Percentiles rank a stretch among this genome's conserved stretches.
Conservation (phyloP, 192 early-diverging fungal genomes). For the Gamsiella multidivaricata region DNA sequence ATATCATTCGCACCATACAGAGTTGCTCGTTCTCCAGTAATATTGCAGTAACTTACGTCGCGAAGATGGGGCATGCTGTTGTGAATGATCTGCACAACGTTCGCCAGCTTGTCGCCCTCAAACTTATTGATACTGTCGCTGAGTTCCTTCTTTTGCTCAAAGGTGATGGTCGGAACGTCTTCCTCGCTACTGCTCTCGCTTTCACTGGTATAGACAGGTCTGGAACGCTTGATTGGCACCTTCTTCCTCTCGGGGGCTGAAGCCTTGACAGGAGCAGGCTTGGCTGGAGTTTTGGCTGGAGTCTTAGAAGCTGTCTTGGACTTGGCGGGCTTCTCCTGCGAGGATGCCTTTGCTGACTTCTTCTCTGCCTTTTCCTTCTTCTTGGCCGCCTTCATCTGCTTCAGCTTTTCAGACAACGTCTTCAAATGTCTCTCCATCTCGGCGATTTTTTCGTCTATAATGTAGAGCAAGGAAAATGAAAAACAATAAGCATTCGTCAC, state of each 20-base stretch:
- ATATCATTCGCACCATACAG: conserved; percentile 21
- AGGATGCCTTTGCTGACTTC: conserved; percentile 23
- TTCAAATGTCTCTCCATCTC: conserved; percentile 50
- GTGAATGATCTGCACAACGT: conserved; percentile 81
- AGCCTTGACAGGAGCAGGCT: conserved; percentile 26
- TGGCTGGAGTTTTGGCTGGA: conserved; percentile 10
- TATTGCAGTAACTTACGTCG: conserved; percentile 20
- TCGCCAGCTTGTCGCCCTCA: conserved; percentile 71
- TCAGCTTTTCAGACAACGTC: conserved; percentile 35
- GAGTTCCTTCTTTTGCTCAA: conserved; percentile 92
- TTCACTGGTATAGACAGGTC: conserved; percentile 32
- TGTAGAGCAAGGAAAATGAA: not conserved
- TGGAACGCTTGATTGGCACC: conserved; percentile 29
- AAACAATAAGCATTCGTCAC: not conserved
- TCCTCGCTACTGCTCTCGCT: conserved; percentile 50
- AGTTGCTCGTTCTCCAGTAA: too few species aligned
- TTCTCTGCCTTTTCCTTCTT: conserved; percentile 47
- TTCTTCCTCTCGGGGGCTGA: conserved; percentile 43
- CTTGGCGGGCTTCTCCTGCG: conserved; percentile 29
- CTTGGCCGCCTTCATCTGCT: conserved; percentile 47
- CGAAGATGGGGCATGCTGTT: conserved; percentile 67
- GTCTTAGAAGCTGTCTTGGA: conserved; percentile 28
- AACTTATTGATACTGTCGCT: conserved; percentile 76
- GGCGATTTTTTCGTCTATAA: conserved; percentile 50
- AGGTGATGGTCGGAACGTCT: conserved; percentile 69